Base-by-base conservation (phyloP, 2,329 filamentous ascomycete species). In the Plenodomus tracheiphilus region DNA sequence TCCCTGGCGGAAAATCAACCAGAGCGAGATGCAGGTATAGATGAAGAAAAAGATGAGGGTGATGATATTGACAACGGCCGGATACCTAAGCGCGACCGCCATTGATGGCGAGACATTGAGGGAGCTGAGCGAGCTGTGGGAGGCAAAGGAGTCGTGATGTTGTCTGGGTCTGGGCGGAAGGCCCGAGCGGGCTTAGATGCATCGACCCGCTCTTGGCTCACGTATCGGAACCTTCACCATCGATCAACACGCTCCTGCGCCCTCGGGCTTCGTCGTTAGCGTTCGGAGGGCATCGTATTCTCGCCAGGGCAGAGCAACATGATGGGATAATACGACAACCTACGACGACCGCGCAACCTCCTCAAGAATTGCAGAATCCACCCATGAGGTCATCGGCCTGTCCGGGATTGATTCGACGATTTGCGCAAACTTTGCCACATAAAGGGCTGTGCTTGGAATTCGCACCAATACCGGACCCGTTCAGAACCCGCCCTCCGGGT, bases 41-140 rank as follows among this genome's bases (percentile, higher is more conserved):
- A 65, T 40, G 53, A 64, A 65, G 59, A 65, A 69, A 41, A 70
- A 41, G 49, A 66, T 43, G 39, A 71, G 64, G 28, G 67, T 70
- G 47, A 66, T 56, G 35, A 69, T 61, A 54, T 70, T 70, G 55
- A 71, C 64, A 42, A 64, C 56, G 46, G 57, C 65, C 34, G 50
- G 42, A 43, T 48, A 58, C 52, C 52, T 69, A 66, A 36, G 42
- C 28, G 35, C 41, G 22, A 38, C 18, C 39, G 47, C 62, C 62
- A 65, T 66, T 44, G 53, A 54, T 46, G 51, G 48, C 47, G 48
- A 57, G 58, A 57, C 62, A 62, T 64, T 46, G 44, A 42, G 43
- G 30, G 20, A 32, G 30, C 25, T 46, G 44, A 42, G 43, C 22
- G 20, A 32, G 30, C 25, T 25, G 32, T 39, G 40, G 25, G 39